Conservation (phyloP, 2,329 filamentous ascomycete genomes). For the Phyllosticta citrichinensis region DNA sequence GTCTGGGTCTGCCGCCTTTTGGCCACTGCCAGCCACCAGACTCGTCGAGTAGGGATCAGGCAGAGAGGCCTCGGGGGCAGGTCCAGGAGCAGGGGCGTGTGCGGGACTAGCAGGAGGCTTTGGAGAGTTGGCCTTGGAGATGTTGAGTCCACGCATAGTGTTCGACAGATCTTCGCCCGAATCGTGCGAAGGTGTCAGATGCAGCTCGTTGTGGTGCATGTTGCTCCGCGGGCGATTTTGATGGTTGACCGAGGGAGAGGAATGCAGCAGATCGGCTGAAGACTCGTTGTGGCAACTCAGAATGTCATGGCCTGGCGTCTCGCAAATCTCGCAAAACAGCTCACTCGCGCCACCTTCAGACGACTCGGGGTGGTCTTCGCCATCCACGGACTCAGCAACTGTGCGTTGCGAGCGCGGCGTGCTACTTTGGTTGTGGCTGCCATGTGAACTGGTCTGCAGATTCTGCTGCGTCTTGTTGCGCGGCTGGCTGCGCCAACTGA, state of each 20-base stretch:
- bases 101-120: conserved; percentile 9
- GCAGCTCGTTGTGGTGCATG: conserved; percentile 14
- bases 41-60: conserved; percentile 25
- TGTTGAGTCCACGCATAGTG: conserved; percentile 23
- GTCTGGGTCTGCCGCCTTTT: conserved; percentile 49
- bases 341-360: conserved; percentile 55
- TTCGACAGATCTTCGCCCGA: conserved; percentile 15
- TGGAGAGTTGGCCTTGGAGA: conserved; percentile 20
- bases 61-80: conserved; percentile 15
- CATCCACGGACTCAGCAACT: conserved; percentile 1
- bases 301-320: conserved; percentile 85
- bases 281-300: conserved; percentile 66
- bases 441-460: background rate
- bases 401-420: conserved; percentile 10
- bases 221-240: conserved; percentile 25
- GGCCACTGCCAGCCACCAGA: conserved; percentile 26
- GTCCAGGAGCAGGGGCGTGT: conserved; percentile 7
- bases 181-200: background rate
- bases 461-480: background rate
- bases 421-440: conserved; percentile 14
- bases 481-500: conserved; percentile 40
- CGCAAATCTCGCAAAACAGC: conserved; percentile 92
- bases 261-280: conserved; percentile 39
- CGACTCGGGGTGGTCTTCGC: conserved; percentile 44
- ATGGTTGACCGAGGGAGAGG: background rate